Evolutionary conservation across 768 basidiomycete genomes (phyloP).

Genomic region (Pulveroboletus sp.): DNA sequence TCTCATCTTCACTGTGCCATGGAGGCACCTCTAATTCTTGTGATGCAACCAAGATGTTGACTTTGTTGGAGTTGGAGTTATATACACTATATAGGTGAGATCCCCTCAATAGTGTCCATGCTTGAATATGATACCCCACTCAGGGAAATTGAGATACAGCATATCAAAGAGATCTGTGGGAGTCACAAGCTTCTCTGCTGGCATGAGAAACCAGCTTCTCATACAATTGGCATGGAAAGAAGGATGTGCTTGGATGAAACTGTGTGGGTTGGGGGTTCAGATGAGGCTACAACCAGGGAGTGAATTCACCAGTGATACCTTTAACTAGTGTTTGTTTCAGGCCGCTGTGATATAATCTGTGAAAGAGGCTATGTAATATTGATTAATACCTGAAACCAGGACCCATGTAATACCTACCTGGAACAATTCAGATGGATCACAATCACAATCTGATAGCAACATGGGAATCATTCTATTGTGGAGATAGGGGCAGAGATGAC

Average conservation of each 20-base stretch:
- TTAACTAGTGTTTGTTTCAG: not conserved
- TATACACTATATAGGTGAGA: too few relatives aligned
- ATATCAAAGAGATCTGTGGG: too few relatives aligned
- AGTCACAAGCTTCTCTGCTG: not conserved
- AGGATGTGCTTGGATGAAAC: not conserved
- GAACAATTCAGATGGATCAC: not conserved
- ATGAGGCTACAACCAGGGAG: not conserved
- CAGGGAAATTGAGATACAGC: not conserved
- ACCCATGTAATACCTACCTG: too few relatives aligned
- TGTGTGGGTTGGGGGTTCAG: not conserved
- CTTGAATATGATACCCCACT: not conserved
- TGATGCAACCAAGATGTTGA: not conserved
- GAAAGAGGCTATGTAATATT: too few relatives aligned
- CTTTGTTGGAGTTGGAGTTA: not conserved
- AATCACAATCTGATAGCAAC: too few relatives aligned
- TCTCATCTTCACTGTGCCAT: not conserved
- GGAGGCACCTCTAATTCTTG: not conserved
- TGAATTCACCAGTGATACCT: not conserved
- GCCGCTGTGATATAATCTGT: not conserved
- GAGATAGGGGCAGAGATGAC: not conserved
- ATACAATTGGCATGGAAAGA: not conserved
- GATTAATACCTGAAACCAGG: too few relatives aligned
- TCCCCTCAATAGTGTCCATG: not conserved
- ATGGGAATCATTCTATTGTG: not conserved
- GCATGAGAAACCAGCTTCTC: not conserved